Conservation (phyloP, 2,329 filamentous ascomycete species). For the Monosporascus sp. region DNA sequence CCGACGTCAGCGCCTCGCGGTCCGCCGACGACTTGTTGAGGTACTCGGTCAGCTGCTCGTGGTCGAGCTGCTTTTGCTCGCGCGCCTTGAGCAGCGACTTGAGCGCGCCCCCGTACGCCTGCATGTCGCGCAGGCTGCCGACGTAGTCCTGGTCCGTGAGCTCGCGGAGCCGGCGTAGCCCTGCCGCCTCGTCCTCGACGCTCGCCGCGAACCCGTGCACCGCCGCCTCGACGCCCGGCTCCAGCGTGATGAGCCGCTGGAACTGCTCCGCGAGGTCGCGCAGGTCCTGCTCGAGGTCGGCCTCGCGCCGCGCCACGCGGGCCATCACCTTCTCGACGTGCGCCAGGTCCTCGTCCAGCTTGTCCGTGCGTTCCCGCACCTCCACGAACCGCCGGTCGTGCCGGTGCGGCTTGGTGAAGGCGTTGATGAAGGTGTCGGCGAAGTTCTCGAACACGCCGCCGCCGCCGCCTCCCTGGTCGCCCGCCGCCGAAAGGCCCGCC, state of each 20-base stretch:
- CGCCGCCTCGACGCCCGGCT: constrained; percentile 77
- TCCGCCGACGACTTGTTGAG: constrained; percentile 86
- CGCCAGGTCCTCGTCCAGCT: constrained; percentile 86
- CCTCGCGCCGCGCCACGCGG: constrained; percentile 80
- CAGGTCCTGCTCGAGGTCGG: constrained; percentile 83
- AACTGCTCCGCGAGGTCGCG: constrained; percentile 90
- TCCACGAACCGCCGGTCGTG: constrained; percentile 92
- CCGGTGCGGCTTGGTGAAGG: constrained; percentile 94
- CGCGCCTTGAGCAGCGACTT: constrained; percentile 86
- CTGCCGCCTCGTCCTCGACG: constrained; percentile 76
- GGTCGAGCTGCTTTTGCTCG: constrained; percentile 97
- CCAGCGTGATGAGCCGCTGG: constrained; percentile 83
- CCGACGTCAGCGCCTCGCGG: constrained; percentile 69
- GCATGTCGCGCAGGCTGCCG: constrained; percentile 89
- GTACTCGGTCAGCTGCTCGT: constrained; percentile 92
- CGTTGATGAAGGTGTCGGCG: constrained; percentile 94
- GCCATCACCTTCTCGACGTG: constrained; percentile 96
- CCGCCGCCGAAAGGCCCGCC: constrained; percentile 41
- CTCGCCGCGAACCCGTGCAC: constrained; percentile 83
- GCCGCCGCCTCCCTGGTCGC: constrained; percentile 36
- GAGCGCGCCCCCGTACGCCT: constrained; percentile 82
- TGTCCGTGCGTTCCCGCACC: constrained; percentile 86
- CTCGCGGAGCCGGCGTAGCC: constrained; percentile 77
- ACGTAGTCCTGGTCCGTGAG: constrained; percentile 95
- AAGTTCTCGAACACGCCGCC: constrained; percentile 88